These are phyloP conservation scores for Heliocybe sulcata DNA, from an alignment of 1,284 basidiomycete genomes.

Conservation along the genomic window DNA sequence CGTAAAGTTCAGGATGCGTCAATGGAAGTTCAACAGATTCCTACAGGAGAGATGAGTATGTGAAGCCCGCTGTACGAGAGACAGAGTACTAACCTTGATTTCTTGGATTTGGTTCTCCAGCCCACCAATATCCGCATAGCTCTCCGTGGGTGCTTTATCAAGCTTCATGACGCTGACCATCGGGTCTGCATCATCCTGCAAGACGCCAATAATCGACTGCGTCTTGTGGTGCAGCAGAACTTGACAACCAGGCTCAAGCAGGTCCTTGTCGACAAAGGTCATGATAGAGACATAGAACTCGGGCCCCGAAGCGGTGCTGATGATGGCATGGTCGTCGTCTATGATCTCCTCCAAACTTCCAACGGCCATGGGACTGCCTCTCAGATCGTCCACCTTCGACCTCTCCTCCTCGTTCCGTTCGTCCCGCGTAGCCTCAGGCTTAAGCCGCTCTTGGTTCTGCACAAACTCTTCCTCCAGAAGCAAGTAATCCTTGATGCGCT, in stretches of 20 bases:
- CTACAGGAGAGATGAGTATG: conserved; percentile 27
- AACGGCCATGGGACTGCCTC: conserved; percentile 95
- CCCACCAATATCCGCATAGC: conserved; percentile 98
- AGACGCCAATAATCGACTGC: conserved; percentile 90
- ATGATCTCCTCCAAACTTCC: conserved; percentile 99
- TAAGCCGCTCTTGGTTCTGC: conserved; percentile 88
- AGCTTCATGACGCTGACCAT: conserved; percentile 99
- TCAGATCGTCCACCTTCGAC: conserved; percentile 89
- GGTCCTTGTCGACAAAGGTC: conserved; percentile 98
- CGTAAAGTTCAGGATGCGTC: conserved; percentile 97
- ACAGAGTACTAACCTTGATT: conserved; percentile 70
- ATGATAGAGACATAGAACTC: conserved; percentile 99
- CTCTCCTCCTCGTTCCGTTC: conserved; percentile 97
- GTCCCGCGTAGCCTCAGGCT: conserved; percentile 77
- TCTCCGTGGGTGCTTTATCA: conserved; percentile 98
- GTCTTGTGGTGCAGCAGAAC: conserved; percentile 97
- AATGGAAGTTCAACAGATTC: conserved; percentile 98
- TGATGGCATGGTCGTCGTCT: conserved; percentile 99
- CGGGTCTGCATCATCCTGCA: conserved; percentile 96
- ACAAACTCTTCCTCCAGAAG: conserved; percentile 98
- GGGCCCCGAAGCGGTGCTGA: conserved; percentile 91
- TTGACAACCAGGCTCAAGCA: conserved; percentile 94
- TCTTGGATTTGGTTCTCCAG: conserved; percentile 97
- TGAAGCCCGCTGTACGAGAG: neutral
- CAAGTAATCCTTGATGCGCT: conserved; percentile 98